Evolutionary conservation across 2,329 filamentous ascomycete genomes (phyloP).

Genomic region (Phyllosticta citriasiana): DNA sequence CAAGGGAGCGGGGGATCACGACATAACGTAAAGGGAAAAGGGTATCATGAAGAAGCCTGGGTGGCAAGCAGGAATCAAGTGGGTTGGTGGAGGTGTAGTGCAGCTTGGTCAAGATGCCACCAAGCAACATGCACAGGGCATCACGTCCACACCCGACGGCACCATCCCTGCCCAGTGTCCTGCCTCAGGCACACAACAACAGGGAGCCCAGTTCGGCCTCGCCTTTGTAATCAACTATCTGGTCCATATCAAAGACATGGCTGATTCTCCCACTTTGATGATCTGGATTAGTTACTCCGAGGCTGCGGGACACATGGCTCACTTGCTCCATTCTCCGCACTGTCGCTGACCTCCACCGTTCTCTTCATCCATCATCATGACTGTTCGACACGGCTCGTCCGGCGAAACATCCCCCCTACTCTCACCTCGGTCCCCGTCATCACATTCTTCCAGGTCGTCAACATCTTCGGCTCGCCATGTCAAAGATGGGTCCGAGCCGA

Average conservation of each 20-base stretch:
- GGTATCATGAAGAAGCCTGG: not conserved
- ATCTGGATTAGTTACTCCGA: not conserved
- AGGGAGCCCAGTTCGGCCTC: not conserved
- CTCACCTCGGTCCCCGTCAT: not conserved
- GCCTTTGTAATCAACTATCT: constrained; percentile 5
- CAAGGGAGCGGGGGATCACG: not conserved
- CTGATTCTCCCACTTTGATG: not conserved
- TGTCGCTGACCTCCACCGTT: not conserved
- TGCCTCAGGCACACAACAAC: not conserved
- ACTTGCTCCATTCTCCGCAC: not conserved
- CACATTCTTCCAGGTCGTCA: constrained; percentile 1
- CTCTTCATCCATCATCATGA: not conserved
- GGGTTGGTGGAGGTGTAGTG: not conserved
- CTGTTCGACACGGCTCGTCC: not conserved
- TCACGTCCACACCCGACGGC: not conserved
- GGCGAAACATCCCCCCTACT: constrained; percentile 7
- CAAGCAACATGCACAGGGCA: not conserved
- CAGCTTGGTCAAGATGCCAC: constrained; percentile 7
- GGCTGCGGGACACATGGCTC: not conserved
- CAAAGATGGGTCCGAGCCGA: not conserved
- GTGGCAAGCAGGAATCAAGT: not conserved
- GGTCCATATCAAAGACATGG: not conserved
- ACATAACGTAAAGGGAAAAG: not conserved
- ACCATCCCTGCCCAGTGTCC: not conserved
- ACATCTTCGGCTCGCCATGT: not conserved